Base-by-base conservation (phyloP, 306 rosid species). In the Heteromeles arbutifolia region DNA sequence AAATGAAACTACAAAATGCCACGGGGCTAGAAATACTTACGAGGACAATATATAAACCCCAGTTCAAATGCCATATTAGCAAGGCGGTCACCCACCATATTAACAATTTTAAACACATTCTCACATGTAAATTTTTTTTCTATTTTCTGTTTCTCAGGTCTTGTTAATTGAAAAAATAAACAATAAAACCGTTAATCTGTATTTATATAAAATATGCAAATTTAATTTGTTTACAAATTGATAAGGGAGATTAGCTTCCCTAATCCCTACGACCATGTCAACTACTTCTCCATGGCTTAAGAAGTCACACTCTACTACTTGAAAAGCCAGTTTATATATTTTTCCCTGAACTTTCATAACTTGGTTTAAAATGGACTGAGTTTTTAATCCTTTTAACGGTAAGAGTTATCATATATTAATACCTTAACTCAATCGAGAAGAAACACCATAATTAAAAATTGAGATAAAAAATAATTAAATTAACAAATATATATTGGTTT, bases 241-340 rank as follows among this genome's bases (percentile, higher is more conserved):
- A 39, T 2, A 39, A 39, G 43, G 43, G 43, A 39, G 43, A 8
- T 8, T 10, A 25, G 77, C 71, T 64, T 72, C 37, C 67, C 39
- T 34, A 34, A 34, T 34, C 39, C 39, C 31, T 29, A 19, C 14
- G 39, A 15, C 67, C 57, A 39, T 73, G 68, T 57, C 53, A 24
- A 58, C 29, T 67, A 72, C 63, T 65, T 79, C 59, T 72, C 61
- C 65, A 73, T 7, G 53, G 45, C 65, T 66, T 10, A 66, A 25
- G 45, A 72, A 72, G 74, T 53, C 77, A 79, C 74, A 9, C 68
- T 56, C 63, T 65, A 59, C 56, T 72, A 63, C 56, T 67, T 56
- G 74, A 68, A 41, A 44, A 48, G 67, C 28, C 59, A 68, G 6
- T n/a, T 2, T 63, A 44, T 12, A 24, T 12, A 62, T 6, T 13